These are phyloP conservation scores for Polyporus tsugae DNA, from an alignment of 1,284 basidiomycete species.

Conservation along the genomic window DNA sequence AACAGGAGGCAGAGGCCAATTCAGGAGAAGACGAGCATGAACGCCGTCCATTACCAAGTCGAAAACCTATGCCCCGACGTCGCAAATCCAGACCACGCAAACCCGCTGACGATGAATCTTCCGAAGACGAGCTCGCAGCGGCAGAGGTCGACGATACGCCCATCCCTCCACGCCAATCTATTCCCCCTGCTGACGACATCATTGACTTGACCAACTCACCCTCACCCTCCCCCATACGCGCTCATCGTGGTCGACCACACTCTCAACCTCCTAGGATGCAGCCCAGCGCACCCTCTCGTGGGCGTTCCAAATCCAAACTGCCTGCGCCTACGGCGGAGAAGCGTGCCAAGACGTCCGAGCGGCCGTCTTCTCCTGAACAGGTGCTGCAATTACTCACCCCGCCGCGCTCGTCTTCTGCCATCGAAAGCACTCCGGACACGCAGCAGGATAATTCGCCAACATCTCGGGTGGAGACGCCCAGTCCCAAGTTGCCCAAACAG, in stretches of 20 bases:
- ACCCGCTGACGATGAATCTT: constrained; percentile 39
- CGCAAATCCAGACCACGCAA: constrained; percentile 19
- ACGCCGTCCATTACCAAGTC: not conserved
- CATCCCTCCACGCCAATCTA: constrained; percentile 21
- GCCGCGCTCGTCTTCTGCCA: constrained; percentile 36
- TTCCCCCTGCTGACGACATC: constrained; percentile 34
- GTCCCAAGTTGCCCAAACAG: constrained; percentile 24
- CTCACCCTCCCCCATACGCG: constrained; percentile 31
- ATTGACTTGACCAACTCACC: constrained; percentile 48
- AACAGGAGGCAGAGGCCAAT: not conserved
- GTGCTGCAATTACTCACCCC: constrained; percentile 37
- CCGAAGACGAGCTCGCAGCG: constrained; percentile 55
- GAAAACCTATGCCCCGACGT: constrained; percentile 13
- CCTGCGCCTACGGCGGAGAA: not conserved
- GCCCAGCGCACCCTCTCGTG: constrained; percentile 12
- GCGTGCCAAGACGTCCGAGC: constrained; percentile 7
- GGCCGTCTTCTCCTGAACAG: constrained; percentile 14
- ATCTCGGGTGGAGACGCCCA: constrained; percentile 22
- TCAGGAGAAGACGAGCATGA: not conserved
- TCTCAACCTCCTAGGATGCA: constrained; percentile 21
- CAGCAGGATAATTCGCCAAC: not conserved
- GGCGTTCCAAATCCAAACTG: constrained; percentile 19
- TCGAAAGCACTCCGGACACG: not conserved
- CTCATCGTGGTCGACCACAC: constrained; percentile 23
- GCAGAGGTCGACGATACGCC: constrained; percentile 52